phyloP scores from a whole-genome alignment of 163 green algal genomes.

The Volvox carteri region DNA sequence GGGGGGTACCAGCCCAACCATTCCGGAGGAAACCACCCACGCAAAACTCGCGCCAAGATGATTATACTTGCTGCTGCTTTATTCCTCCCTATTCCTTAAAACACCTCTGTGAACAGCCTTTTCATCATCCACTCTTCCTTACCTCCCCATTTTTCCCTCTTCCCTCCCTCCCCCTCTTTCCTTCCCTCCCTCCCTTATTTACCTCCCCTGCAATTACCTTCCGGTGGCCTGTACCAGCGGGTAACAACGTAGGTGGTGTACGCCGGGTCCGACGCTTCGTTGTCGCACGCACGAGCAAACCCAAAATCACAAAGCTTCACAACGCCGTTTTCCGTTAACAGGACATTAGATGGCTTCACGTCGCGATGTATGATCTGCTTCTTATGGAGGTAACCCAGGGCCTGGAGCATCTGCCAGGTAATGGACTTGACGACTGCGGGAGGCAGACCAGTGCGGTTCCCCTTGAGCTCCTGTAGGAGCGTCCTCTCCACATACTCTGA shows the following conservation, averaged over 20 bases:
- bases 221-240: constrained; percentile 63
- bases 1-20: no score
- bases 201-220: no score
- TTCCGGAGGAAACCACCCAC: no score
- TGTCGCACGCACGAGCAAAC: constrained; percentile 25
- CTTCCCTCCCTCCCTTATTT: no score
- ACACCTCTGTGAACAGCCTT: no score
- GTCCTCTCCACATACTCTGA: constrained; percentile 59
- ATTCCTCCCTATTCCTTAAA: no score
- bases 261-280: constrained; percentile 6
- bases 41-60: no score
- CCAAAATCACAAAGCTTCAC: constrained; percentile 58
- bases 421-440: constrained; percentile 50
- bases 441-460: constrained; percentile 34
- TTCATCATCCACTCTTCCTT: no score
- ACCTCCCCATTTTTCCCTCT: no score
- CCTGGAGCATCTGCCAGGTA: constrained; percentile 80
- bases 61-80: no score
- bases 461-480: constrained; percentile 51
- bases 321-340: constrained; percentile 14
- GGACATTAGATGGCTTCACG: constrained; percentile 55
- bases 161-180: no score
- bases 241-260: constrained; percentile 60
- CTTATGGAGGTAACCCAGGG: constrained; percentile 76
- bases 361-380: constrained; percentile 57